phyloP scores from a whole-genome alignment of 2,329 filamentous ascomycete genomes.

The Leptographium wingfieldii region DNA sequence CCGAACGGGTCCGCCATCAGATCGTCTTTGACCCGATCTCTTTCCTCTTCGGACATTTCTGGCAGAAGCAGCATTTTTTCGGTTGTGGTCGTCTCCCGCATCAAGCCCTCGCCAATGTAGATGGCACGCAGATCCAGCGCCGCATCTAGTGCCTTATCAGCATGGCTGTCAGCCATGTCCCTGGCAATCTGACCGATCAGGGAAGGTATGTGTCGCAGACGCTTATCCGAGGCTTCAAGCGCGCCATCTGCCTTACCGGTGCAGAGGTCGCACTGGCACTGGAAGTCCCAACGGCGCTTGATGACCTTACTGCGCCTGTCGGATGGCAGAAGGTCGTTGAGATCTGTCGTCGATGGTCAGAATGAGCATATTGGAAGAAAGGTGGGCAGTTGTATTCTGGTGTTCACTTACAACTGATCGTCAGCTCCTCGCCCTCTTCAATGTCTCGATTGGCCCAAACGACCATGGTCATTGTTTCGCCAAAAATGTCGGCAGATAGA shows the following conservation, averaged over 20 bases:
- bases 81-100: neutral
- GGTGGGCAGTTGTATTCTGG: neutral
- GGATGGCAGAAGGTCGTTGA: conserved; percentile 12
- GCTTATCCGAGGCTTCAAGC: conserved; percentile 14
- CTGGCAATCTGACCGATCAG: neutral
- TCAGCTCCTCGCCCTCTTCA: conserved; percentile 17
- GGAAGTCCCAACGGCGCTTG: conserved; percentile 16
- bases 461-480: conserved; percentile 13
- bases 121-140: neutral
- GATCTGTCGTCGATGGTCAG: conserved; percentile 6
- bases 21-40: neutral
- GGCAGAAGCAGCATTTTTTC: neutral
- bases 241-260: neutral
- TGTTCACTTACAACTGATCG: conserved; percentile 16
- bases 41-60: neutral
- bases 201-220: conserved; percentile 7
- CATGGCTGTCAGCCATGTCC: neutral
- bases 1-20: conserved; percentile 8
- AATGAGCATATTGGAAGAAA: neutral
- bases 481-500: conserved; percentile 13
- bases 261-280: conserved; percentile 18
- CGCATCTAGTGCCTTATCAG: conserved; percentile 13
- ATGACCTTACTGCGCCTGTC: conserved; percentile 11
- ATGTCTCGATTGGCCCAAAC: conserved; percentile 16
- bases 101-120: neutral